phyloP scores from a whole-genome alignment of 257 asterid species.

The Salvia splendens region DNA sequence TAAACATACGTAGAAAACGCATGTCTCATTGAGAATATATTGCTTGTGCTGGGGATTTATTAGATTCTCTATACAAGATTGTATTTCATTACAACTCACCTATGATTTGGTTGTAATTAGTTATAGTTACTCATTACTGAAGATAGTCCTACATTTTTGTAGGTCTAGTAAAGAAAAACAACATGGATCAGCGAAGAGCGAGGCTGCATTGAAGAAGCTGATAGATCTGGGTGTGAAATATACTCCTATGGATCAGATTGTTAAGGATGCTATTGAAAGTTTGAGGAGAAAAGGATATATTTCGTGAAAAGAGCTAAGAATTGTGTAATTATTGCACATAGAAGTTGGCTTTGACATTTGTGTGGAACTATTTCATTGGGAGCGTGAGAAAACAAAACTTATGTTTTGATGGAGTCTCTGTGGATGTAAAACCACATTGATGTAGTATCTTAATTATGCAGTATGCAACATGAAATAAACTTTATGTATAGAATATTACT shows the following conservation, averaged over 20 bases:
- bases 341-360: not conserved
- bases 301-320: conserved; percentile 32
- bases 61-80: not conserved
- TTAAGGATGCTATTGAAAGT: conserved; percentile 75
- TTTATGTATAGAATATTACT: not conserved
- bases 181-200: conserved; percentile 59
- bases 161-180: conserved; percentile 71
- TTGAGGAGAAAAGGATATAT: conserved; percentile 69
- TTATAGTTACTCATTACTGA: not conserved
- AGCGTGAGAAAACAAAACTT: not conserved
- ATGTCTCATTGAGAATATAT: not conserved
- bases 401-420: not conserved
- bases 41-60: not conserved
- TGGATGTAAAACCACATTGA: not conserved
- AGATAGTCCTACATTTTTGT: conserved; percentile 4
- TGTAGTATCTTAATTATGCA: not conserved
- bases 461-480: not conserved
- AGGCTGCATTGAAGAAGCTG: conserved; percentile 66
- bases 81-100: not conserved
- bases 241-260: conserved; percentile 72
- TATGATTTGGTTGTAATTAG: not conserved
- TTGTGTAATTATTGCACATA: not conserved
- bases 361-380: not conserved
- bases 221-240: conserved; percentile 71
- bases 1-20: not conserved